These are phyloP conservation scores for Aspergillus sp. DNA, from an alignment of 2,329 filamentous ascomycete species.

Conservation along the genomic window DNA sequence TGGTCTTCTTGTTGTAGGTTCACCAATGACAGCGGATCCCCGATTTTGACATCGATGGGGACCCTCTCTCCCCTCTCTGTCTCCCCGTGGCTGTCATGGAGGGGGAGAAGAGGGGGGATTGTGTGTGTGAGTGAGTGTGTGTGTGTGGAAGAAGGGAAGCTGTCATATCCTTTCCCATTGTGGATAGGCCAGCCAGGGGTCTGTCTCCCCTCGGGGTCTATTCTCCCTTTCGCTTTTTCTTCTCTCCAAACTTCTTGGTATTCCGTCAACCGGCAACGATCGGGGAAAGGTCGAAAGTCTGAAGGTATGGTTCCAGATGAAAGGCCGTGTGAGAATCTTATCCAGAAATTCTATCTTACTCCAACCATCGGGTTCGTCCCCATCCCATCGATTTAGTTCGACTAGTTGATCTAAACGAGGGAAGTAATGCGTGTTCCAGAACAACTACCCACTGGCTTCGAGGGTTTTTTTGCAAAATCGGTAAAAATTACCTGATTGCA, in stretches of 20 bases:
- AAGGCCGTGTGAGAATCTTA: not conserved
- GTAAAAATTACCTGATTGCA: slow-evolving; percentile 6
- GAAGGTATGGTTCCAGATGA: not conserved
- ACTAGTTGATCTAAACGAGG: not conserved
- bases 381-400: too few relatives aligned
- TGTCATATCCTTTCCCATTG: slow-evolving; percentile 10
- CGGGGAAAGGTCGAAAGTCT: too few relatives aligned
- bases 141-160: not conserved
- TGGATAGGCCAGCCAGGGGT: slow-evolving; percentile 3
- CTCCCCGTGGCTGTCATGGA: slow-evolving; percentile 4
- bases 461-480: not conserved
- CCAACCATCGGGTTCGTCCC: too few relatives aligned
- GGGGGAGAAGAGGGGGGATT: not conserved
- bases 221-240: not conserved
- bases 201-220: not conserved
- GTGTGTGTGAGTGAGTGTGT: too few relatives aligned
- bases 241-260: too few relatives aligned
- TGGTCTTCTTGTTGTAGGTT: not conserved
- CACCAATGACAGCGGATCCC: not conserved
- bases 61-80: not conserved
- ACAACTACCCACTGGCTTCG: not conserved
- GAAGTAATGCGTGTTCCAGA: not conserved
- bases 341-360: too few relatives aligned
- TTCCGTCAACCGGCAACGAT: not conserved
- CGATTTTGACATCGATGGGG: not conserved